These are phyloP conservation scores for Paraglomus brasilianum DNA, from an alignment of 192 early-diverging fungal species.

Conservation along the genomic window DNA sequence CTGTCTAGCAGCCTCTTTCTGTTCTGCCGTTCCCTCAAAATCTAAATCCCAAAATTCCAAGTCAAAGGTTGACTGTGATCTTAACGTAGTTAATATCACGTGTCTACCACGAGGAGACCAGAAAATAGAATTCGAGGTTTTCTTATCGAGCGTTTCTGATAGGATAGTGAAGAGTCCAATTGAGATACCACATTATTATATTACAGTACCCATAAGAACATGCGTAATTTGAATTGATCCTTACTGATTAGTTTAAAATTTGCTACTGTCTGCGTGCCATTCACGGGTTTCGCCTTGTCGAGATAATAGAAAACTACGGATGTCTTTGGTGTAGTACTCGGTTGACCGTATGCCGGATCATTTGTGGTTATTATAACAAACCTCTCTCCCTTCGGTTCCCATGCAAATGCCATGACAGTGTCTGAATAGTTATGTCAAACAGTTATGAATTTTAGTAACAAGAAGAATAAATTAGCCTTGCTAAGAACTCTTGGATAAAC, in stretches of 20 bases:
- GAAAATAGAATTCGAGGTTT: constrained; percentile 76
- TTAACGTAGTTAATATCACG: constrained; percentile 82
- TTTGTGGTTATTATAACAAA: constrained; percentile 86
- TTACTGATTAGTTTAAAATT: constrained; percentile 75
- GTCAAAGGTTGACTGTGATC: constrained; percentile 69
- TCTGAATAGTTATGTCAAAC: constrained; percentile 18
- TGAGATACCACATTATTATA: constrained; percentile 1
- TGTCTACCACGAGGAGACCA: constrained; percentile 98
- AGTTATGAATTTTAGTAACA: background rate
- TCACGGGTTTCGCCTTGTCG: constrained; percentile 51
- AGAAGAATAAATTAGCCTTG: too few relatives aligned
- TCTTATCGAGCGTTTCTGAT: constrained; percentile 69
- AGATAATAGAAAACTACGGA: constrained; percentile 83
- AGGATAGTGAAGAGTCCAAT: background rate
- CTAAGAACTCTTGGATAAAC: background rate
- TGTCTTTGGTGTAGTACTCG: constrained; percentile 59
- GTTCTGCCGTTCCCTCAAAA: constrained; percentile 56
- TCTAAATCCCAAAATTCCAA: constrained; percentile 95
- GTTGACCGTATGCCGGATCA: constrained; percentile 56
- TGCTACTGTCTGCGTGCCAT: constrained; percentile 64
- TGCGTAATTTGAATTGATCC: background rate
- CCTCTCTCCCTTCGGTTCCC: constrained; percentile 92
- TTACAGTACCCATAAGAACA: background rate
- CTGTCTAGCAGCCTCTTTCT: constrained; percentile 55
- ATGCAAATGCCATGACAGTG: constrained; percentile 80